Conservation (phyloP, 768 basidiomycete genomes). For the Mycena leptocephala region DNA sequence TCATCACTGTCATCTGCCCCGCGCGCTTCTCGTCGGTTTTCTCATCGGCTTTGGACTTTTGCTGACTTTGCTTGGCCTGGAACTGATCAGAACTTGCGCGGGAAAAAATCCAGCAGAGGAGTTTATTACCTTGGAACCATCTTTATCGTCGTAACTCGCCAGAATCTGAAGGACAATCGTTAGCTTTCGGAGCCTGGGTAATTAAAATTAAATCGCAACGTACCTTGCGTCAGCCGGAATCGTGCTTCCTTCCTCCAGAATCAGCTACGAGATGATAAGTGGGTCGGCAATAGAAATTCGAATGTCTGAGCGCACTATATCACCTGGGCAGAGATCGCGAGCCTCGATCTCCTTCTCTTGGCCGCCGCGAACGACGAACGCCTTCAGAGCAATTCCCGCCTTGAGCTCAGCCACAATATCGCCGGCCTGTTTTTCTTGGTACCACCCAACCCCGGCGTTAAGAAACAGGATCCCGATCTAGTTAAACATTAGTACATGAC, state of each 20-base stretch:
- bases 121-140: slow-evolving; percentile 42
- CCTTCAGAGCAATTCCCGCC: slow-evolving; percentile 62
- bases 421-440: slow-evolving; percentile 55
- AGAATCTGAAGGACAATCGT: slow-evolving; percentile 56
- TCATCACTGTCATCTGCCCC: slow-evolving; percentile 38
- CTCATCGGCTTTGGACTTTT: slow-evolving; percentile 14
- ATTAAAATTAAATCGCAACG: slow-evolving; percentile 3
- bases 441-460: slow-evolving; percentile 60
- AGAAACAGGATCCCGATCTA: slow-evolving; percentile 57
- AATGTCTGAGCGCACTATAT: slow-evolving; percentile 47
- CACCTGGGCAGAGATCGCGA: slow-evolving; percentile 61
- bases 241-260: slow-evolving; percentile 62
- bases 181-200: not conserved
- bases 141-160: slow-evolving; percentile 58
- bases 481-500: not conserved
- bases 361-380: slow-evolving; percentile 57
- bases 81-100: slow-evolving; percentile 24
- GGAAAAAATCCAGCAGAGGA: slow-evolving; percentile 5
- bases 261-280: slow-evolving; percentile 32
- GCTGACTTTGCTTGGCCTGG: not conserved
- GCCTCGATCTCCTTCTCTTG: slow-evolving; percentile 60
- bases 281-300: not conserved
- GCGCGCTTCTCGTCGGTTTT: slow-evolving; percentile 16
- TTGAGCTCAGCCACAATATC: slow-evolving; percentile 66
- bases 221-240: slow-evolving; percentile 63